A percentile compares a stretch with the other conserved stretches of the same genome.
Evolutionary conservation across 345 rosid genomes (phyloP).

Genomic region (Brassica cretica): DNA sequence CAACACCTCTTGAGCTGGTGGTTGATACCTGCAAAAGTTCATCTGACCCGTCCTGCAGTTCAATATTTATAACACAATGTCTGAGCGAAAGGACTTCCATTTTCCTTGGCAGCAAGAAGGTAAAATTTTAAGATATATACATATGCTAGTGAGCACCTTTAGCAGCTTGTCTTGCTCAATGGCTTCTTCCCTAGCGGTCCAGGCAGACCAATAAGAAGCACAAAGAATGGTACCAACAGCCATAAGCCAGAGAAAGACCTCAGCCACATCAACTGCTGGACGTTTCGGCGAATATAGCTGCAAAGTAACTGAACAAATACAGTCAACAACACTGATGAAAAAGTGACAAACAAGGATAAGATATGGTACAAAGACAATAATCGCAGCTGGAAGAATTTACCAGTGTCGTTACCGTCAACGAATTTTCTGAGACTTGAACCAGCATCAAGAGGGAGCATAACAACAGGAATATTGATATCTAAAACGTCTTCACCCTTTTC

Average conservation of each 20-base stretch:
- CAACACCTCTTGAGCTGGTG: slow-evolving; percentile 58
- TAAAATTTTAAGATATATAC: not conserved
- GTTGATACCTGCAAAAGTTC: slow-evolving; percentile 49
- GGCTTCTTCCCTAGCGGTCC: slow-evolving; percentile 86
- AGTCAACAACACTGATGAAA: slow-evolving; percentile 3
- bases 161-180: slow-evolving; percentile 86
- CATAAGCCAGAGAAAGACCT: slow-evolving; percentile 98
- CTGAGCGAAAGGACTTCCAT: slow-evolving; percentile 8
- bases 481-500: slow-evolving; percentile 69
- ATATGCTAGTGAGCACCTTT: slow-evolving; percentile 54
- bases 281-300: slow-evolving; percentile 90
- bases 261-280: slow-evolving; percentile 90
- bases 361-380: slow-evolving; percentile 8
- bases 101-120: slow-evolving; percentile 14
- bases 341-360: not conserved
- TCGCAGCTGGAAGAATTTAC: slow-evolving; percentile 38
- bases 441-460: slow-evolving; percentile 97
- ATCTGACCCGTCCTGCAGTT: slow-evolving; percentile 75
- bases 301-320: slow-evolving; percentile 64
- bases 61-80: not conserved
- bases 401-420: slow-evolving; percentile 42
- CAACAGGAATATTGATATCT: slow-evolving; percentile 67
- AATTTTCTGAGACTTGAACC: slow-evolving; percentile 55
- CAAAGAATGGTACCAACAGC: slow-evolving; percentile 91
- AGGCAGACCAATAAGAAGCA: slow-evolving; percentile 95